Percentiles rank a stretch among this genome's conserved stretches.
These are phyloP conservation scores for Phoma herbarum DNA, from an alignment of 2,329 filamentous ascomycete species.

Conservation along the genomic window DNA sequence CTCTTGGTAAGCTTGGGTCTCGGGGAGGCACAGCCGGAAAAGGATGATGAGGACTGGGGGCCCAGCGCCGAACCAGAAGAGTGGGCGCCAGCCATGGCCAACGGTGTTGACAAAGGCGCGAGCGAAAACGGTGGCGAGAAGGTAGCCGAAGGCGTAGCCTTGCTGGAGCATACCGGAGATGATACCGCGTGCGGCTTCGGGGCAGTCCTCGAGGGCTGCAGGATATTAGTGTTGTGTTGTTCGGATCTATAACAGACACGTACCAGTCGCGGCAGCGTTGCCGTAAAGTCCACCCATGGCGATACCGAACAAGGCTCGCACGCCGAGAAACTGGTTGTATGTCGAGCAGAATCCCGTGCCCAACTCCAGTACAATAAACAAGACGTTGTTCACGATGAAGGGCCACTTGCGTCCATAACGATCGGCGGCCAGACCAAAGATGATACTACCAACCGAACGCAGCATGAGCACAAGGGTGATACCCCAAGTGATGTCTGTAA, in stretches of 20 bases:
- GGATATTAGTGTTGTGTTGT: not conserved
- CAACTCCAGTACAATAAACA: slow-evolving; percentile 69
- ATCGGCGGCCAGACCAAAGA: slow-evolving; percentile 64
- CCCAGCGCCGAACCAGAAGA: slow-evolving; percentile 89
- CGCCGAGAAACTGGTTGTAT: slow-evolving; percentile 66
- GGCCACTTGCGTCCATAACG: slow-evolving; percentile 65
- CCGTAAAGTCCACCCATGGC: slow-evolving; percentile 72
- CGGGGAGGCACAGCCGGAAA: slow-evolving; percentile 79
- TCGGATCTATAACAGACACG: slow-evolving; percentile 4
- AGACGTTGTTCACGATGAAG: slow-evolving; percentile 67
- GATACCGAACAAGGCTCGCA: slow-evolving; percentile 68
- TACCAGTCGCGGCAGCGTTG: slow-evolving; percentile 65
- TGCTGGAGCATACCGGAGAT: slow-evolving; percentile 70
- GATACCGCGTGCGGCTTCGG: slow-evolving; percentile 65
- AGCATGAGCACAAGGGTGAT: slow-evolving; percentile 63
- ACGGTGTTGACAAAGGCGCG: slow-evolving; percentile 77
- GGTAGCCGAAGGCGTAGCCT: slow-evolving; percentile 70
- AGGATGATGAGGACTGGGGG: slow-evolving; percentile 82
- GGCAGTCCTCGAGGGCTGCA: slow-evolving; percentile 67
- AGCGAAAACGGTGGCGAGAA: slow-evolving; percentile 66
- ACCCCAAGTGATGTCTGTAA: slow-evolving; percentile 66
- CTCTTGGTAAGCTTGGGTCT: slow-evolving; percentile 77
- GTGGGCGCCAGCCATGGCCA: slow-evolving; percentile 79
- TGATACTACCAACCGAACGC: slow-evolving; percentile 65
- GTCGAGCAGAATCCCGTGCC: slow-evolving; percentile 68